Evolutionary conservation across 345 rosid species (phyloP).

Genomic region (Iberis pinnata): DNA sequence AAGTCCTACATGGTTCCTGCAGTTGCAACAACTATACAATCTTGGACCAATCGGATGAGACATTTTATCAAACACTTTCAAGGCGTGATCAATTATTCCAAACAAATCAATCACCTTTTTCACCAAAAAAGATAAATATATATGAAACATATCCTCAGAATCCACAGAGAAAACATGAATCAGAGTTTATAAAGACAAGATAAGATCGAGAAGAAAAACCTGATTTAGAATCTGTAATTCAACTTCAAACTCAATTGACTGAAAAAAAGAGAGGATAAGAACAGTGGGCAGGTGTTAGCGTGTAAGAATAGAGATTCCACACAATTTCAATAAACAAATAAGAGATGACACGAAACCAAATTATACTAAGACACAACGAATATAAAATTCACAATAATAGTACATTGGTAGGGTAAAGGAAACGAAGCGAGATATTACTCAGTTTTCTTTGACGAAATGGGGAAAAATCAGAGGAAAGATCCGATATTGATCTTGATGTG

Average conservation of each 20-base stretch:
- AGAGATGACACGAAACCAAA: too few species aligned
- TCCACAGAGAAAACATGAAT: conserved; percentile 1
- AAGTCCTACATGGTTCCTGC: conserved; percentile 75
- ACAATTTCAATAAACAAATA: too few species aligned
- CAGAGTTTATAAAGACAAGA: conserved; percentile 6
- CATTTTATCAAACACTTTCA: conserved; percentile 39
- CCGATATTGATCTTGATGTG: too few species aligned
- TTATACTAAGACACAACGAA: too few species aligned
- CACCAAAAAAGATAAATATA: not conserved
- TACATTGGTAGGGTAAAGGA: too few species aligned
- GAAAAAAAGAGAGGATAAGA: conserved; percentile 21
- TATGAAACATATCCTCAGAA: not conserved
- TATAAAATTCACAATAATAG: too few species aligned
- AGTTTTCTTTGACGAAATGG: too few species aligned
- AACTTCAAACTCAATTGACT: conserved; percentile 17
- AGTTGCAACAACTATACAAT: conserved; percentile 76
- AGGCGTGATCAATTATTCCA: conserved; percentile 21
- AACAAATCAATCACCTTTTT: conserved; percentile 17
- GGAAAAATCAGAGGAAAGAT: too few species aligned
- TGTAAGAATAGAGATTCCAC: too few species aligned
- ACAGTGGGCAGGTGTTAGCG: too few species aligned
- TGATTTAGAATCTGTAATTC: conserved; percentile 2
- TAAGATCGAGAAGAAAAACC: conserved; percentile 11
- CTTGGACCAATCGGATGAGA: conserved; percentile 67
- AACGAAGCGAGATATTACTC: too few species aligned